Conservation (phyloP, 2,329 filamentous ascomycete genomes). For the Pseudopithomyces chartarum region DNA sequence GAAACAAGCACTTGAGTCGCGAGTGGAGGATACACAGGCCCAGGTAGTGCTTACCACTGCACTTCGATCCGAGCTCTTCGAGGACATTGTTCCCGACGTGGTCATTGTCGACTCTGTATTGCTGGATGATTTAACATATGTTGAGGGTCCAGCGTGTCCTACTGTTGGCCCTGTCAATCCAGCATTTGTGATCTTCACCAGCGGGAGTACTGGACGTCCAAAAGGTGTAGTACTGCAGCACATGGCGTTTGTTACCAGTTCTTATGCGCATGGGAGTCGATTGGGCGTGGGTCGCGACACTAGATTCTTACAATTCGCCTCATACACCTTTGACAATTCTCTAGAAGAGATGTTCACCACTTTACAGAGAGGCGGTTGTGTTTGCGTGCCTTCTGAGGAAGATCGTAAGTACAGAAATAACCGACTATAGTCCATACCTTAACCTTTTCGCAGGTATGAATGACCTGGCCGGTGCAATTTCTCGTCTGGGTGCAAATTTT, state of each 20-base stretch:
- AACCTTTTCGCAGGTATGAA: constrained; percentile 44
- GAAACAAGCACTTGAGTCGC: constrained; percentile 43
- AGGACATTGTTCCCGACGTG: constrained; percentile 49
- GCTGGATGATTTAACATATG: constrained; percentile 38
- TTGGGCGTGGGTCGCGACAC: constrained; percentile 28
- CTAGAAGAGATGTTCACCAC: constrained; percentile 62
- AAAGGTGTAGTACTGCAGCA: constrained; percentile 43
- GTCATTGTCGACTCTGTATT: constrained; percentile 35
- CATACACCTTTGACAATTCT: constrained; percentile 62
- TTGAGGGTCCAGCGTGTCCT: constrained; percentile 20
- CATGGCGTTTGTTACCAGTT: constrained; percentile 37
- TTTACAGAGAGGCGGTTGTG: constrained; percentile 55
- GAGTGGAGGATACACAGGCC: constrained; percentile 46
- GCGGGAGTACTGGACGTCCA: constrained; percentile 38
- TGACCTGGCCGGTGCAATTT: constrained; percentile 52
- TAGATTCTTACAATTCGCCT: constrained; percentile 46
- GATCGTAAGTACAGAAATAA: constrained; percentile 49
- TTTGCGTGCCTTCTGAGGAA: constrained; percentile 61
- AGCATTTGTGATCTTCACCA: constrained; percentile 41
- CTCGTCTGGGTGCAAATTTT: constrained; percentile 33
- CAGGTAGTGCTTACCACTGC: constrained; percentile 49
- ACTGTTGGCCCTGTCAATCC: constrained; percentile 31
- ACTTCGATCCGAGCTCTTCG: constrained; percentile 44
- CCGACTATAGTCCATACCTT: neutral
- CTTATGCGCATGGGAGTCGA: constrained; percentile 34